Evolutionary conservation across 2,329 filamentous ascomycete genomes (phyloP).

Genomic region (Didymellaceae sp.): DNA sequence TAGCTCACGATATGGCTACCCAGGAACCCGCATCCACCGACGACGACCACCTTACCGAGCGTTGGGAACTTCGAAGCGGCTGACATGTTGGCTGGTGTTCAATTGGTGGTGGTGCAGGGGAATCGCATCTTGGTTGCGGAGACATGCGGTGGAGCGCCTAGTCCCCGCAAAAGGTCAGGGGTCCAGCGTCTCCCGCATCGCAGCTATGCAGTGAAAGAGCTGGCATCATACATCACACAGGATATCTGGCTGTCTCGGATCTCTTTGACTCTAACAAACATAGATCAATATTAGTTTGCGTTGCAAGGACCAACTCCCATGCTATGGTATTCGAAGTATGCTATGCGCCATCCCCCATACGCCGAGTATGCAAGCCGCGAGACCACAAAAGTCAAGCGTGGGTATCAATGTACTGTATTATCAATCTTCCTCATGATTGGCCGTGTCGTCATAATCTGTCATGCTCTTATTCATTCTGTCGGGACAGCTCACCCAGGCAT

Average conservation of each 20-base stretch:
- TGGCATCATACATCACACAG: too few relatives aligned
- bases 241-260: too few relatives aligned
- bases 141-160: slow-evolving; percentile 25
- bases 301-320: slow-evolving; percentile 18
- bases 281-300: neutral
- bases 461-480: neutral
- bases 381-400: slow-evolving; percentile 18
- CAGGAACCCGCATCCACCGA: slow-evolving; percentile 60
- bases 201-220: too few relatives aligned
- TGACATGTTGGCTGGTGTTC: slow-evolving; percentile 26
- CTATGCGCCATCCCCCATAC: slow-evolving; percentile 21
- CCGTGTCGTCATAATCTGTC: slow-evolving; percentile 28
- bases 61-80: slow-evolving; percentile 31
- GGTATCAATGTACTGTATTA: slow-evolving; percentile 39
- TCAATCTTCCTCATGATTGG: slow-evolving; percentile 29
- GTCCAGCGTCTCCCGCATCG: too few relatives aligned
- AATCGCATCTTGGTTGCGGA: slow-evolving; percentile 21
- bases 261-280: neutral
- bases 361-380: slow-evolving; percentile 35
- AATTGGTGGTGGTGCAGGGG: slow-evolving; percentile 19
- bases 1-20: slow-evolving; percentile 59
- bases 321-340: slow-evolving; percentile 20
- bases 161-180: slow-evolving; percentile 21
- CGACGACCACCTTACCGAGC: slow-evolving; percentile 56
- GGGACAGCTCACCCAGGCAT: neutral